These are phyloP conservation scores for Fusarium equiseti DNA, from an alignment of 2,329 filamentous ascomycete genomes.

Conservation along the genomic window DNA sequence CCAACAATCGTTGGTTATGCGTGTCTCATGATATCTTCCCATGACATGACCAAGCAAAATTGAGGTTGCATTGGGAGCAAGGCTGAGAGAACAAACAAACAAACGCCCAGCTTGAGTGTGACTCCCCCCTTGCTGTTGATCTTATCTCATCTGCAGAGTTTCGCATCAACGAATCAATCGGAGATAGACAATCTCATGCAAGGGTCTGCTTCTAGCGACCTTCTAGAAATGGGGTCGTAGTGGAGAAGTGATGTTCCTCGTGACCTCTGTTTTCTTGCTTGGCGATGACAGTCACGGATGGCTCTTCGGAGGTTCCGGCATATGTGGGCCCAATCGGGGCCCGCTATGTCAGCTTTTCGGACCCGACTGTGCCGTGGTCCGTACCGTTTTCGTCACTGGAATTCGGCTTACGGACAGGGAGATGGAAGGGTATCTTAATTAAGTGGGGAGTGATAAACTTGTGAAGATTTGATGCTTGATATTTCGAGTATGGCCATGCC, in stretches of 20 bases:
- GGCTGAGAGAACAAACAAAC: conserved; percentile 29
- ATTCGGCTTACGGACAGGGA: conserved; percentile 20
- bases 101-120: conserved; percentile 25
- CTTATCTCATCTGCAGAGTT: conserved; percentile 30
- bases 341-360: conserved; percentile 31
- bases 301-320: conserved; percentile 3
- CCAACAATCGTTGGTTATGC: conserved; percentile 15
- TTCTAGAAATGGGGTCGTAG: conserved; percentile 32
- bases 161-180: conserved; percentile 30
- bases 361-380: conserved; percentile 34
- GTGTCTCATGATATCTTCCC: conserved; percentile 23
- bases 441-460: conserved; percentile 1
- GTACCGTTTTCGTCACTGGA: conserved; percentile 22
- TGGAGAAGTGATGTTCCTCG: conserved; percentile 19
- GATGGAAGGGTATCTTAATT: not conserved
- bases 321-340: not conserved
- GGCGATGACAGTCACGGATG: conserved; percentile 16
- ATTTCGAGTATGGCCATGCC: not conserved
- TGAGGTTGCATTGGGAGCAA: conserved; percentile 26
- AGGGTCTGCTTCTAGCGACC: conserved; percentile 27
- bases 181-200: conserved; percentile 13
- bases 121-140: conserved; percentile 14
- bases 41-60: conserved; percentile 28
- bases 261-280: conserved; percentile 27
- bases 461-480: not conserved